Conservation (phyloP, 1,284 basidiomycete genomes). For the Apiotrichum sp. region DNA sequence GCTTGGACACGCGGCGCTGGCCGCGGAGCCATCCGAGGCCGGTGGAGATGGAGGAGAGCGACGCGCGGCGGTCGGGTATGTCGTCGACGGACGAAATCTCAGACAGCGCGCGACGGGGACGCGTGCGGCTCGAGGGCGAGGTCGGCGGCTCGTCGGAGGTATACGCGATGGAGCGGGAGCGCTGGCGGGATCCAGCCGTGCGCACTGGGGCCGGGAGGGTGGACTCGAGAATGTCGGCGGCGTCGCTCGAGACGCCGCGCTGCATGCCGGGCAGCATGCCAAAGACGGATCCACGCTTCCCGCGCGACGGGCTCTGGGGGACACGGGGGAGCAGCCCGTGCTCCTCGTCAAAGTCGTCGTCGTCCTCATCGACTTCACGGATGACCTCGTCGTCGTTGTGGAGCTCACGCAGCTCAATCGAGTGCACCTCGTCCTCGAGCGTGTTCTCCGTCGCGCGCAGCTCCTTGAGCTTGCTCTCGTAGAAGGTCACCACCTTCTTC, state of each 20-base stretch:
- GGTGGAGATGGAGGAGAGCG: constrained; percentile 23
- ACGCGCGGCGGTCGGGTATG: constrained; percentile 30
- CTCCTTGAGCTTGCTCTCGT: constrained; percentile 68
- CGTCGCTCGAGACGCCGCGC: constrained; percentile 21
- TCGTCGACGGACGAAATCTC: constrained; percentile 28
- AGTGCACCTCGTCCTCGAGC: constrained; percentile 60
- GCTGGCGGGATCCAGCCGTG: constrained; percentile 7
- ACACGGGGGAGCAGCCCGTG: constrained; percentile 17
- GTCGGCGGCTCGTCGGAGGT: background rate
- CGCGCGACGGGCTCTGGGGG: constrained; percentile 8
- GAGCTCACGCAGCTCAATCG: constrained; percentile 62
- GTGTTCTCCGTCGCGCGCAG: constrained; percentile 59
- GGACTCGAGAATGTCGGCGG: constrained; percentile 42
- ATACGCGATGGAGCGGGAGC: constrained; percentile 12
- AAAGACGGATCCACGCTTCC: constrained; percentile 22
- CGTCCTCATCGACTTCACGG: constrained; percentile 51
- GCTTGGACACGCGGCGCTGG: constrained; percentile 2
- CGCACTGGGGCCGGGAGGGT: constrained; percentile 26
- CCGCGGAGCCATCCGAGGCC: background rate
- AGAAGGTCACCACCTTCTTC: constrained; percentile 75
- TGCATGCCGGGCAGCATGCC: constrained; percentile 11
- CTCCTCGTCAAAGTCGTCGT: constrained; percentile 56
- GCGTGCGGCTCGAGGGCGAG: constrained; percentile 8
- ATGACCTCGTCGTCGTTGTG: constrained; percentile 47
- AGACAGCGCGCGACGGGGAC: constrained; percentile 19